Evolutionary conservation across 179 eudicot species (phyloP).

Genomic region (Amaranthus tricolor): DNA sequence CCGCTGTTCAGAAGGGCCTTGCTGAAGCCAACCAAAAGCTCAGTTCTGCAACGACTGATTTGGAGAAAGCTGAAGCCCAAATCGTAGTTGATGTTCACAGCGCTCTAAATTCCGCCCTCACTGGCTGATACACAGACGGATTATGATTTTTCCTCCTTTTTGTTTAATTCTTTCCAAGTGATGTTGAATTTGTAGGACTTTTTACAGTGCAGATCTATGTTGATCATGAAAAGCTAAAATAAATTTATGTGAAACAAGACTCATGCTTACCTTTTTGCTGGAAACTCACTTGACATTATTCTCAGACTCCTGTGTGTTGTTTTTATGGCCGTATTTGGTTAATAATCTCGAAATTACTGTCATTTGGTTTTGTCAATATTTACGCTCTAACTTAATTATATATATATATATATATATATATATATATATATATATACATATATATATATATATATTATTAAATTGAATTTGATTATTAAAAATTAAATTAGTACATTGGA

Average conservation of each 20-base stretch:
- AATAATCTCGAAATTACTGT: no score
- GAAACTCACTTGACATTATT: conserved; percentile 1
- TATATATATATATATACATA: no score
- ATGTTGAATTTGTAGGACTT: conserved; percentile 23
- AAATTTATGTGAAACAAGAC: conserved; percentile 29
- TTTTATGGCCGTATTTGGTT: conserved; percentile 14
- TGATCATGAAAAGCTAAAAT: conserved; percentile 17
- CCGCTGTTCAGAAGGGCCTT: conserved; percentile 64
- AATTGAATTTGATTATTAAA: no score
- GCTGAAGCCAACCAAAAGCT: conserved; percentile 73
- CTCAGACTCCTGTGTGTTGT: not conserved
- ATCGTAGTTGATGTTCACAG: conserved; percentile 70
- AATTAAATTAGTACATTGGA: no score
- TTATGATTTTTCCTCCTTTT: conserved; percentile 28
- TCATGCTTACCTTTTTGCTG: conserved; percentile 15
- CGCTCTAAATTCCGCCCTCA: conserved; percentile 62
- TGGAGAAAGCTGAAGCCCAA: conserved; percentile 88
- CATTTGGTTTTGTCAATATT: no score
- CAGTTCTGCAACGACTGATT: conserved; percentile 61
- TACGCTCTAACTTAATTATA: no score
- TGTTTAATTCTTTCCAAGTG: conserved; percentile 12
- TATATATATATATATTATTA: no score
- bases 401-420: no score
- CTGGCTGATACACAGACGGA: conserved; percentile 45
- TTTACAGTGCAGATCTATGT: conserved; percentile 22